A percentile compares a stretch with the other conserved stretches of the same genome.
Conservation (phyloP, 805 yeast species). For the Metschnikowia borealis region DNA sequence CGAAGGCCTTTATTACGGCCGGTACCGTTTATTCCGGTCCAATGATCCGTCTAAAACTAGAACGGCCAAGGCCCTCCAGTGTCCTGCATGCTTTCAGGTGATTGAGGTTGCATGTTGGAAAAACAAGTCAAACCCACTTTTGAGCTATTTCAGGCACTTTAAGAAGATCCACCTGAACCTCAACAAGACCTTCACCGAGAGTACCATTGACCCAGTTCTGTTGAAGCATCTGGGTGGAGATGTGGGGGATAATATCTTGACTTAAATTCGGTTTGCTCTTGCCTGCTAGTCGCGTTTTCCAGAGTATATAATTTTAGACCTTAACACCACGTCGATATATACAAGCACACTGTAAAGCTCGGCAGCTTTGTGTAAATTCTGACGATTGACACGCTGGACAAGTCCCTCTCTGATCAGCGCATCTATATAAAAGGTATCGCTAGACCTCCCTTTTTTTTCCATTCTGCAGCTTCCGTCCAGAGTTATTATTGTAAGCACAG, state of each 20-base stretch:
- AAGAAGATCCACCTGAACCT: slow-evolving; percentile 23
- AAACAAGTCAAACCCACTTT: slow-evolving; percentile 24
- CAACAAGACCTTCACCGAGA: slow-evolving; percentile 14
- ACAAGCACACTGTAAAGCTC: not conserved
- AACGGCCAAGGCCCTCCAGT: slow-evolving; percentile 23
- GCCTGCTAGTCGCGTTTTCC: not conserved
- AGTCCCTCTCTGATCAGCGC: not conserved
- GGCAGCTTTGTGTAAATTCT: slow-evolving; percentile 1
- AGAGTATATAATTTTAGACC: slow-evolving; percentile 1
- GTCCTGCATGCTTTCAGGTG: slow-evolving; percentile 26
- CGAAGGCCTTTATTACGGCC: slow-evolving; percentile 28
- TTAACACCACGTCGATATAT: slow-evolving; percentile 2
- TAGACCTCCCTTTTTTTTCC: not conserved
- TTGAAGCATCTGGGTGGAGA: slow-evolving; percentile 11
- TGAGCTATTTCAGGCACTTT: slow-evolving; percentile 29
- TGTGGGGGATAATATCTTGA: not conserved
- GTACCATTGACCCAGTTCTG: slow-evolving; percentile 14
- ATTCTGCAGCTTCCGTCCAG: not conserved
- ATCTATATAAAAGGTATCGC: not conserved
- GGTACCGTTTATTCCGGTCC: slow-evolving; percentile 20
- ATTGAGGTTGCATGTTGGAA: slow-evolving; percentile 30
- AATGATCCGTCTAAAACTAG: slow-evolving; percentile 15
- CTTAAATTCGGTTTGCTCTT: not conserved
- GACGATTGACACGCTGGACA: slow-evolving; percentile 1
- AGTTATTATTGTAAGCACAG: not conserved